phyloP scores from a whole-genome alignment of 2,329 filamentous ascomycete genomes.

The Fusarium sublunatum region DNA sequence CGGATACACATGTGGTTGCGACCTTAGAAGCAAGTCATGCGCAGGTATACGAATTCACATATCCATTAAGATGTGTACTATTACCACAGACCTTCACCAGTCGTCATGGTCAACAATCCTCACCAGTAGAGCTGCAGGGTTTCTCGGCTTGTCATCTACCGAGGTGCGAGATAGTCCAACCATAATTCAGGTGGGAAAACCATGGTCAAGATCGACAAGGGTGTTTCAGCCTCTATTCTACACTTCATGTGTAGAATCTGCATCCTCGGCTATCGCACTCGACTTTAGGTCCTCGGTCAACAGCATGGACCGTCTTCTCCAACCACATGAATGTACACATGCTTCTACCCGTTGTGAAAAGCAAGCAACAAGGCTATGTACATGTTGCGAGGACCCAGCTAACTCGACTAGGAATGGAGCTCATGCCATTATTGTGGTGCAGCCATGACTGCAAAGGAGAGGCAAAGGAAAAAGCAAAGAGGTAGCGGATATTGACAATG shows the following conservation, averaged over 20 bases:
- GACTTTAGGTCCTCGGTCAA: conserved; percentile 33
- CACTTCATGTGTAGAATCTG: conserved; percentile 13
- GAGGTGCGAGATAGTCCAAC: conserved; percentile 33
- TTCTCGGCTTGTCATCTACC: conserved; percentile 7
- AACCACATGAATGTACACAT: conserved; percentile 21
- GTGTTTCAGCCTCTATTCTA: conserved; percentile 27
- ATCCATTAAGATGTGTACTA: too few species aligned
- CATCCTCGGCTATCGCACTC: conserved; percentile 43
- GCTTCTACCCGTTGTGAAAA: conserved; percentile 28
- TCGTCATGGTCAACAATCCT: neutral
- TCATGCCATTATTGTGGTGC: conserved; percentile 39
- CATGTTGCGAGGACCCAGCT: neutral
- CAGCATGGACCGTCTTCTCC: conserved; percentile 20
- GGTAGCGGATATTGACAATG: neutral
- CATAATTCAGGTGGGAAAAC: conserved; percentile 42
- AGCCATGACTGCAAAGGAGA: conserved; percentile 34
- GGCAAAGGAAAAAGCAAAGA: conserved; percentile 20
- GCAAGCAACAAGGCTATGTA: conserved; percentile 10
- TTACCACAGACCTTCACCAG: too few species aligned
- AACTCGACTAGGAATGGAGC: conserved; percentile 1
- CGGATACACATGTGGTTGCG: conserved; percentile 11
- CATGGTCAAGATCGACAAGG: conserved; percentile 39
- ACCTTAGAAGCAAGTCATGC: too few species aligned
- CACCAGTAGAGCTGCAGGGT: neutral
- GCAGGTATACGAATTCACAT: too few species aligned